These are phyloP conservation scores for Tulasnella sp. DNA, from an alignment of 768 basidiomycete genomes.

Conservation along the genomic window DNA sequence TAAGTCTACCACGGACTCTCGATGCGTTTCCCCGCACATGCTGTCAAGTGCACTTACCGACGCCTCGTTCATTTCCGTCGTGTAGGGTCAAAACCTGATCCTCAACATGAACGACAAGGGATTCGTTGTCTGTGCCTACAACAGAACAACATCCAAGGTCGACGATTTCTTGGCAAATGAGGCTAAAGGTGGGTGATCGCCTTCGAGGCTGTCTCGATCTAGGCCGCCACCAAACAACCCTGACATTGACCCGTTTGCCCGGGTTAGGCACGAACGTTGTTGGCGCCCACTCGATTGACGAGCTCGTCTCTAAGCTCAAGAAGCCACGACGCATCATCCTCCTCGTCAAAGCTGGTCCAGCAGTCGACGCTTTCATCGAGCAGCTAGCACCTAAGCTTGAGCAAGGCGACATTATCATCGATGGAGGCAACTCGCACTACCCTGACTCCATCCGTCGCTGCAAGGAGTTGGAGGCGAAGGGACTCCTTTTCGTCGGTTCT, in stretches of 20 bases:
- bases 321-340: slow-evolving; percentile 94
- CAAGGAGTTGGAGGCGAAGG: slow-evolving; percentile 89
- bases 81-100: slow-evolving; percentile 91
- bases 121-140: slow-evolving; percentile 94
- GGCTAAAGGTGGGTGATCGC: slow-evolving; percentile 76
- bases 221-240: neutral
- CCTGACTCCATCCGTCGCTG: slow-evolving; percentile 96
- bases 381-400: slow-evolving; percentile 89
- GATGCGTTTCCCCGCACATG: neutral
- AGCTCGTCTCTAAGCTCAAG: slow-evolving; percentile 90
- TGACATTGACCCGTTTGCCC: neutral
- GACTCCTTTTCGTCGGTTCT: slow-evolving; percentile 93
- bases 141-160: slow-evolving; percentile 95
- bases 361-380: slow-evolving; percentile 92
- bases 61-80: neutral
- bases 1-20: slow-evolving; percentile 40
- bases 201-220: neutral
- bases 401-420: slow-evolving; percentile 96
- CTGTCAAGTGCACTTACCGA: neutral
- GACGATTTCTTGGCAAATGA: slow-evolving; percentile 93
- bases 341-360: slow-evolving; percentile 95
- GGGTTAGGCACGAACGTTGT: slow-evolving; percentile 83
- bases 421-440: slow-evolving; percentile 99
- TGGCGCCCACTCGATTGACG: slow-evolving; percentile 90
- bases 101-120: slow-evolving; percentile 99